A percentile compares a stretch with the other conserved stretches of the same genome.
These are phyloP conservation scores for Candida alai DNA, from an alignment of 805 yeast genomes.

Conservation along the genomic window DNA sequence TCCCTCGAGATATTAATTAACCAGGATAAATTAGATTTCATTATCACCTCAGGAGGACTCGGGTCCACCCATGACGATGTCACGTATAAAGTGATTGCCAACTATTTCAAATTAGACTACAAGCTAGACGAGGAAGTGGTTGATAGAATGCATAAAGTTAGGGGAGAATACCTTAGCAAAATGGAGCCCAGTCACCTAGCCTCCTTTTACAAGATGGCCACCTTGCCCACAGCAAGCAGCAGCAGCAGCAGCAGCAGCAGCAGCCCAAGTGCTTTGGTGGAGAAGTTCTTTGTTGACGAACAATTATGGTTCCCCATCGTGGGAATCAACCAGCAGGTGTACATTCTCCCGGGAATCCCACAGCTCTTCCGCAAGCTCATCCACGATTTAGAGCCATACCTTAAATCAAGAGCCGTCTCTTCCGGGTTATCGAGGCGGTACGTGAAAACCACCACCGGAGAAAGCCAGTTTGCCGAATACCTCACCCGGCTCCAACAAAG, in stretches of 20 bases:
- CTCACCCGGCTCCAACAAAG: conserved; percentile 48
- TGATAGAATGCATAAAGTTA: conserved; percentile 51
- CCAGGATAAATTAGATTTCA: conserved; percentile 52
- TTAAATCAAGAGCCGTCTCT: conserved; percentile 20
- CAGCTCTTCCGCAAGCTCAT: conserved; percentile 59
- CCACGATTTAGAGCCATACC: conserved; percentile 36
- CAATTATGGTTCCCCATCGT: conserved; percentile 84
- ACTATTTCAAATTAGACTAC: conserved; percentile 52
- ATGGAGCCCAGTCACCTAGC: conserved; percentile 41
- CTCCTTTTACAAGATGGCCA: conserved; percentile 78
- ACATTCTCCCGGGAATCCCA: conserved; percentile 83
- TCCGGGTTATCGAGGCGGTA: conserved; percentile 40
- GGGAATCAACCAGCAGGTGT: conserved; percentile 58
- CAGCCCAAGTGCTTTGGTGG: no score
- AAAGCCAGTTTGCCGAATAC: conserved; percentile 66
- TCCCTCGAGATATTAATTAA: conserved; percentile 45
- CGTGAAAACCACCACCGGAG: conserved; percentile 59
- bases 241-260: conserved; percentile 10
- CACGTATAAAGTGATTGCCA: conserved; percentile 73
- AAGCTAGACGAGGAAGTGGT: conserved; percentile 55
- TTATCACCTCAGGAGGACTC: conserved; percentile 70
- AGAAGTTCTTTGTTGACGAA: conserved; percentile 40
- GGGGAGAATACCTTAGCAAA: conserved; percentile 31
- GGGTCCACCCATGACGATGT: conserved; percentile 93
- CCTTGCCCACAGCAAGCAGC: conserved; percentile 46